These are phyloP conservation scores for Fusarium longipes DNA, from an alignment of 2,329 filamentous ascomycete genomes.

Conservation along the genomic window DNA sequence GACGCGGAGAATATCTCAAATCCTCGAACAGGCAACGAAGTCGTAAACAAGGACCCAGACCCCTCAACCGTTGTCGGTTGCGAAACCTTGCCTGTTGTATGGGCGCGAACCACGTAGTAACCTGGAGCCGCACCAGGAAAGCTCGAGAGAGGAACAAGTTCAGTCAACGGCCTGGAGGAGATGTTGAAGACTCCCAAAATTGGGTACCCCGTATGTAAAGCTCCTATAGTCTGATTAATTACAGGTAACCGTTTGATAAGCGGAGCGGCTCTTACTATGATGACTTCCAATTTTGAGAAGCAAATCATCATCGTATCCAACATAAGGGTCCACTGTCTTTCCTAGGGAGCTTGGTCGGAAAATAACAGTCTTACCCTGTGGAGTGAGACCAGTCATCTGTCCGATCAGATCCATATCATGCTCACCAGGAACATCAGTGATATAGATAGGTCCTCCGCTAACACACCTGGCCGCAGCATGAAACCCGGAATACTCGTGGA, in stretches of 20 bases:
- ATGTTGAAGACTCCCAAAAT: constrained; percentile 91
- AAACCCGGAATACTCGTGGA: constrained; percentile 77
- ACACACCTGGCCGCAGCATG: constrained; percentile 92
- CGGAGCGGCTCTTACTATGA: constrained; percentile 64
- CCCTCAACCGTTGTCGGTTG: constrained; percentile 59
- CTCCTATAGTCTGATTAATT: constrained; percentile 49
- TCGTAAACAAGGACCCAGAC: constrained; percentile 64
- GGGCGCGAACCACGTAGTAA: constrained; percentile 78
- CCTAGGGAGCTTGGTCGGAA: constrained; percentile 82
- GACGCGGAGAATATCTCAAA: constrained; percentile 87
- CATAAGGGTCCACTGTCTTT: constrained; percentile 78
- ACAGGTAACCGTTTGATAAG: too few species aligned
- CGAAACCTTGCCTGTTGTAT: constrained; percentile 73
- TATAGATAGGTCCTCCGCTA: constrained; percentile 91
- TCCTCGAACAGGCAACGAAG: constrained; percentile 72
- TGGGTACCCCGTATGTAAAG: constrained; percentile 73
- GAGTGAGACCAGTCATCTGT: constrained; percentile 83
- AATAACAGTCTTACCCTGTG: constrained; percentile 79
- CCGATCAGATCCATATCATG: constrained; percentile 80
- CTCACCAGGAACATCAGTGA: constrained; percentile 88
- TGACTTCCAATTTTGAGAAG: constrained; percentile 85
- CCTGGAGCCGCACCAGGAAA: constrained; percentile 76
- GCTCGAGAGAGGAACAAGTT: constrained; percentile 75
- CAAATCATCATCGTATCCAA: constrained; percentile 76
- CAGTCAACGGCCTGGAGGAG: constrained; percentile 68